Evolutionary conservation across 139 green algal species (phyloP), one percentile per base, ranked within the genome.

Genomic region (Eudorina sp.): DNA sequence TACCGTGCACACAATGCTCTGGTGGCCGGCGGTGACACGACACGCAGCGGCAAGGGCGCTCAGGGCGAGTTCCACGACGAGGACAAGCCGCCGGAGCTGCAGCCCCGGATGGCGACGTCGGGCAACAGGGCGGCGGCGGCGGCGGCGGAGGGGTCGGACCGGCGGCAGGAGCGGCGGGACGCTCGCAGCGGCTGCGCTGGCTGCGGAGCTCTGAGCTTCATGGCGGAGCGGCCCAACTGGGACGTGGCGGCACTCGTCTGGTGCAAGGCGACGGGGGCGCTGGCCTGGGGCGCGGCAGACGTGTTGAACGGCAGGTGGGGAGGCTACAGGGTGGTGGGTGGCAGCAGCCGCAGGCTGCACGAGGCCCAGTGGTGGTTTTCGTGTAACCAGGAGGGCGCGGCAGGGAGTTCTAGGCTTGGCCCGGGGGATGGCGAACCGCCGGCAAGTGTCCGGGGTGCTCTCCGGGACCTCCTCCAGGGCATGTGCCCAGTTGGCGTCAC

Each of bases 301-400:
- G 64, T 87, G 9, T 31, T 87, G 1, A 87, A 87, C 81, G 81
- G 64, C 19, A 66, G 81, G 81, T 87, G 45, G 19, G 77, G 36
- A 4, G 25, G 51, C 45, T 25, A 27, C 19, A 3, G 9, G 70
- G 70, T 53, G 64, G 29, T 19, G 14, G 9, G n/a, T n/a, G n/a
- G n/a, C n/a, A n/a, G n/a, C n/a, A n/a, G n/a, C n/a, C n/a, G n/a
- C n/a, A n/a, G n/a, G n/a, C n/a, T n/a, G n/a, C n/a, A n/a, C n/a
- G n/a, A n/a, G n/a, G n/a, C n/a, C n/a, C n/a, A n/a, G n/a, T n/a
- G n/a, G n/a, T n/a, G n/a, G n/a, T n/a, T n/a, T n/a, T n/a, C n/a
- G n/a, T n/a, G n/a, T n/a, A n/a, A n/a, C n/a, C n/a, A n/a, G n/a
- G n/a, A n/a, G n/a, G n/a, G n/a, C n/a, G n/a, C n/a, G n/a, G n/a